These are phyloP conservation scores for Monilinia fructicola DNA, from an alignment of 2,329 filamentous ascomycete species.

Conservation along the genomic window DNA sequence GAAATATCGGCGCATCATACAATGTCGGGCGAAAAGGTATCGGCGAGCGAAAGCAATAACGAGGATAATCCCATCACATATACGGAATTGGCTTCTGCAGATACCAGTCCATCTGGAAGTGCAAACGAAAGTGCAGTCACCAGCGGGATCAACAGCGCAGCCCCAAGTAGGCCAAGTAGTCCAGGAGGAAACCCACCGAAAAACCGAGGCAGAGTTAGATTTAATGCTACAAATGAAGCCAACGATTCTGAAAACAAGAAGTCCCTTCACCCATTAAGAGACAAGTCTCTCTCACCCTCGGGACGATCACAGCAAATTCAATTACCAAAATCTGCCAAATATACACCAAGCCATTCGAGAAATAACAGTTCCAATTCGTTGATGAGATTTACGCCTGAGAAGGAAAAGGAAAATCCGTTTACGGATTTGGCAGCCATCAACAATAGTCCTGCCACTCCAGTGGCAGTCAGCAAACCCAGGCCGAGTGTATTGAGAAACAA, in stretches of 20 bases:
- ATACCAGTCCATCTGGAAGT: constrained; percentile 14
- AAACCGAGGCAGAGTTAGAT: constrained; percentile 37
- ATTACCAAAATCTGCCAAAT: constrained; percentile 28
- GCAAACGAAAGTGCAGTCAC: background rate
- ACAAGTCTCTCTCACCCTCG: constrained; percentile 28
- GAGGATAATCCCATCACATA: constrained; percentile 9
- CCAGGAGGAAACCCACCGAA: constrained; percentile 25
- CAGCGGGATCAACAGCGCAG: constrained; percentile 25
- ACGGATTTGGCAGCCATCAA: constrained; percentile 27
- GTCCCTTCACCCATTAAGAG: constrained; percentile 32
- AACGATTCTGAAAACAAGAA: constrained; percentile 38
- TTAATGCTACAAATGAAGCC: constrained; percentile 39
- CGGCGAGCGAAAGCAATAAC: constrained; percentile 13
- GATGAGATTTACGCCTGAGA: constrained; percentile 31
- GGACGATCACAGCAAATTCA: constrained; percentile 19
- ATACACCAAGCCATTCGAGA: constrained; percentile 35
- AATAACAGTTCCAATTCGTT: constrained; percentile 31
- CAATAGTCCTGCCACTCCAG: constrained; percentile 8
- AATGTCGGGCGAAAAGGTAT: constrained; percentile 14
- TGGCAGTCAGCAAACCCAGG: constrained; percentile 30
- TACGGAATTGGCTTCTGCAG: background rate
- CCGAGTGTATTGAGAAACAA: constrained; percentile 37
- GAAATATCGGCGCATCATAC: background rate
- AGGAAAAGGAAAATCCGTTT: constrained; percentile 38
- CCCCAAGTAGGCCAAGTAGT: constrained; percentile 35